Conservation (phyloP, 2,329 filamentous ascomycete species). For the Ceratocystis variospora region DNA sequence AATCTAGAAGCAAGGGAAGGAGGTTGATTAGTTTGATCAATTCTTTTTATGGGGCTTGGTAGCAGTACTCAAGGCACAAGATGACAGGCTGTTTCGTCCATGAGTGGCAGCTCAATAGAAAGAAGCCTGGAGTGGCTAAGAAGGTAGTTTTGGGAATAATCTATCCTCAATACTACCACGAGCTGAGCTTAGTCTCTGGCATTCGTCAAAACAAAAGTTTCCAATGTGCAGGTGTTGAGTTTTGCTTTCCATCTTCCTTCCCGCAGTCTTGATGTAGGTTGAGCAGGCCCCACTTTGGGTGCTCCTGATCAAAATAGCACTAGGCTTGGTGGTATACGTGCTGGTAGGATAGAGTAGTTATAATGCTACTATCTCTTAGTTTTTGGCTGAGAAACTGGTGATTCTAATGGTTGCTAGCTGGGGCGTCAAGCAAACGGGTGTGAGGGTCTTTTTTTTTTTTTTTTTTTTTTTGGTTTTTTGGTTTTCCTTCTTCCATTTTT, state of each 20-base stretch:
- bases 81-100: not conserved
- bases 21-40: no score
- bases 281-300: not conserved
- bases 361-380: not conserved
- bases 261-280: not conserved
- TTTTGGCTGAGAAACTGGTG: not conserved
- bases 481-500: not conserved
- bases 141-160: no score
- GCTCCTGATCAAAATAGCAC: not conserved
- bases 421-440: no score
- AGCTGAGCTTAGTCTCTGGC: no score
- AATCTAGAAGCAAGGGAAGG: not conserved
- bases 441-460: not conserved
- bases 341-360: not conserved
- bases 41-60: not conserved
- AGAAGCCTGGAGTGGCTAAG: no score
- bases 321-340: not conserved
- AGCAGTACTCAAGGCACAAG: not conserved
- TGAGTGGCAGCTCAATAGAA: no score
- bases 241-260: not conserved
- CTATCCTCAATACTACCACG: no score
- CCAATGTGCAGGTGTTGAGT: not conserved
- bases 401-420: not conserved
- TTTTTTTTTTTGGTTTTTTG: not conserved
- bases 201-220: no score